Percentiles rank a stretch among this genome's conserved stretches.
phyloP scores from a whole-genome alignment of 106 monocot genomes.

The Agapanthus africanus region DNA sequence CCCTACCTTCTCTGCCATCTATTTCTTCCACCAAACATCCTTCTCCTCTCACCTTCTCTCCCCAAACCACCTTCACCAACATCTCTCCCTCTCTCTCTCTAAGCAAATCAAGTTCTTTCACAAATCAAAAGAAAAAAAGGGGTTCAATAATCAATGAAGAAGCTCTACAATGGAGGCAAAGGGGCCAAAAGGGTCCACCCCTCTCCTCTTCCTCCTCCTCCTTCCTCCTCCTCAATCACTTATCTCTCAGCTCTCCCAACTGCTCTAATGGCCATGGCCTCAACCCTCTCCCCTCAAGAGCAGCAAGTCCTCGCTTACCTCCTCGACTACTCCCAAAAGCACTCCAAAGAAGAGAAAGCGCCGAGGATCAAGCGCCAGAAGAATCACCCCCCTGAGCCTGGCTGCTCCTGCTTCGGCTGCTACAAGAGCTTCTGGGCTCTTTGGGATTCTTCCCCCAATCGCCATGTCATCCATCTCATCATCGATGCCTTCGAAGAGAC shows the following conservation, averaged over 20 bases:
- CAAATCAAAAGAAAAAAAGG: too few species aligned
- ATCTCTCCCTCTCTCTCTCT: not conserved
- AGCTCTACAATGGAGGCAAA: slow-evolving; percentile 15
- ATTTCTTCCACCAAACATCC: too few species aligned
- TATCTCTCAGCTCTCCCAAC: slow-evolving; percentile 24
- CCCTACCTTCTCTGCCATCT: too few species aligned
- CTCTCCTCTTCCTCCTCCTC: slow-evolving; percentile 4
- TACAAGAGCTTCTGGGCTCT: slow-evolving; percentile 57
- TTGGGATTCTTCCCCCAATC: slow-evolving; percentile 43
- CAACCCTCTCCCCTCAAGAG: slow-evolving; percentile 31
- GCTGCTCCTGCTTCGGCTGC: slow-evolving; percentile 43
- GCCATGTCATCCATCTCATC: slow-evolving; percentile 38
- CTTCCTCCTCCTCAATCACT: not conserved
- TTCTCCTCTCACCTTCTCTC: too few species aligned
- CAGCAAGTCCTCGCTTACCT: slow-evolving; percentile 34
- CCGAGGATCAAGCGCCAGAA: too few species aligned
- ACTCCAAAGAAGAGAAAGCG: too few species aligned
- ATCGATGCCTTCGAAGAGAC: slow-evolving; percentile 37
- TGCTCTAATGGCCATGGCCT: slow-evolving; percentile 28
- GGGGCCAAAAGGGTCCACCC: slow-evolving; percentile 28
- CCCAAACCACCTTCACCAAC: too few species aligned
- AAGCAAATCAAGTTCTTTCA: too few species aligned
- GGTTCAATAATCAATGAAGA: slow-evolving; percentile 15
- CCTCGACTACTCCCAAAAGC: slow-evolving; percentile 9
- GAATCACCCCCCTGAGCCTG: slow-evolving; percentile 33